Conservation (phyloP, 2,329 filamentous ascomycete genomes). For the Alternaria consortialis region DNA sequence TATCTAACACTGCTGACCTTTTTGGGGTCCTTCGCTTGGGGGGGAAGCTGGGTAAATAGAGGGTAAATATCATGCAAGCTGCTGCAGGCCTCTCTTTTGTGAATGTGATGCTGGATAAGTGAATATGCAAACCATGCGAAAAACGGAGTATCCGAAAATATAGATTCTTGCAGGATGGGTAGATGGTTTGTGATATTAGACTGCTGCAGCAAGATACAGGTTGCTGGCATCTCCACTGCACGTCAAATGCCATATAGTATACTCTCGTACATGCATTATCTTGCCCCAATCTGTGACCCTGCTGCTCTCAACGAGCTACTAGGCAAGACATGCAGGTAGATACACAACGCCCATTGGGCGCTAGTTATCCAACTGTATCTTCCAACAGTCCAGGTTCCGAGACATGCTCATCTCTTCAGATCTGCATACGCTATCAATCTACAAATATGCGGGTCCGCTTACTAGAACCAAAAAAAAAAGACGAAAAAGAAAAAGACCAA, state of each 20-base stretch:
- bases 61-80: background rate
- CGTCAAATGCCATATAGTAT: conserved; percentile 1
- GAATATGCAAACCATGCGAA: background rate
- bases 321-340: background rate
- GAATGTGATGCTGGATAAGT: background rate
- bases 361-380: background rate
- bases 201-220: background rate
- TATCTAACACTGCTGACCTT: background rate
- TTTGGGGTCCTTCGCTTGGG: conserved; percentile 9
- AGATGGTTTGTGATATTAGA: conserved; percentile 4
- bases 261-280: background rate
- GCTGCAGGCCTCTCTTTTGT: background rate
- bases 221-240: background rate
- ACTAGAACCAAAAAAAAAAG: conserved; percentile 4
- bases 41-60: background rate
- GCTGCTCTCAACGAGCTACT: background rate
- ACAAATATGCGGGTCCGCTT: conserved; percentile 15
- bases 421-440: conserved; percentile 16
- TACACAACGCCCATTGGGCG: background rate
- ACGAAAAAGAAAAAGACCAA: background rate
- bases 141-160: background rate
- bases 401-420: conserved; percentile 3
- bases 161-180: background rate
- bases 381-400: conserved; percentile 18
- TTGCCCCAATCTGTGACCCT: conserved; percentile 3